phyloP scores from a whole-genome alignment of 108 stramenopile species.

The Nitzschia sp. region DNA sequence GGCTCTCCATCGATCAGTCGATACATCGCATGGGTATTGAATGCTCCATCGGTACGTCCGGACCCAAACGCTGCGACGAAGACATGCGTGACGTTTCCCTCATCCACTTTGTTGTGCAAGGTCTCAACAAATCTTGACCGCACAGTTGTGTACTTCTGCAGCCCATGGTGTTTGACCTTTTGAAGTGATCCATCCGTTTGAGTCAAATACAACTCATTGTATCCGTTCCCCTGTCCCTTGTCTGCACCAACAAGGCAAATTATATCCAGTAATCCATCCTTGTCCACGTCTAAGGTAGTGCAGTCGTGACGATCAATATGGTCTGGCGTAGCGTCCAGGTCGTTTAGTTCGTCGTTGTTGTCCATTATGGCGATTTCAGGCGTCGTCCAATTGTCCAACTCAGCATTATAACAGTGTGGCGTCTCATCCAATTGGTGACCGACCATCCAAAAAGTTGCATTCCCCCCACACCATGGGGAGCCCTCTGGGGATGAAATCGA shows the following conservation, averaged over 20 bases:
- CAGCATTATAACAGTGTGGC: constrained; percentile 7
- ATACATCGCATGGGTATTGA: constrained; percentile 9
- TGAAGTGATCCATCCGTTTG: constrained; percentile 1
- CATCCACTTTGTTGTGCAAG: constrained; percentile 1
- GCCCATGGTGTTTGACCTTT: constrained; percentile 9
- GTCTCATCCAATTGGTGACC: constrained; percentile 17
- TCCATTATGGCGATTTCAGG: constrained; percentile 4
- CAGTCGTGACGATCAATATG: constrained; percentile 12
- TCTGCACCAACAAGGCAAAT: constrained; percentile 7
- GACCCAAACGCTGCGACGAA: constrained; percentile 11
- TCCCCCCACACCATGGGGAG: constrained; percentile 13
- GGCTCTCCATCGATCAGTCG: constrained; percentile 15
- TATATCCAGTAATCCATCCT: constrained; percentile 5
- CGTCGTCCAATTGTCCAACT: not conserved
- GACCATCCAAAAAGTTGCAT: constrained; percentile 7
- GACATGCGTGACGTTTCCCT: constrained; percentile 12
- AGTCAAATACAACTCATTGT: constrained; percentile 9
- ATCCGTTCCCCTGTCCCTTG: constrained; percentile 6
- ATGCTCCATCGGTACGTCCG: not conserved
- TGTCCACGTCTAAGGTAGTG: constrained; percentile 8
- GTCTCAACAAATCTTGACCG: not conserved
- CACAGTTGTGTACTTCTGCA: constrained; percentile 8
- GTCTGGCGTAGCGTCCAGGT: not conserved
- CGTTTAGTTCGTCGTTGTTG: constrained; percentile 2
- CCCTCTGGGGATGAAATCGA: constrained; percentile 9